A percentile compares a stretch with the other conserved stretches of the same genome.
Conservation (phyloP, 129 eudicot genomes). For the Calendula officinalis region DNA sequence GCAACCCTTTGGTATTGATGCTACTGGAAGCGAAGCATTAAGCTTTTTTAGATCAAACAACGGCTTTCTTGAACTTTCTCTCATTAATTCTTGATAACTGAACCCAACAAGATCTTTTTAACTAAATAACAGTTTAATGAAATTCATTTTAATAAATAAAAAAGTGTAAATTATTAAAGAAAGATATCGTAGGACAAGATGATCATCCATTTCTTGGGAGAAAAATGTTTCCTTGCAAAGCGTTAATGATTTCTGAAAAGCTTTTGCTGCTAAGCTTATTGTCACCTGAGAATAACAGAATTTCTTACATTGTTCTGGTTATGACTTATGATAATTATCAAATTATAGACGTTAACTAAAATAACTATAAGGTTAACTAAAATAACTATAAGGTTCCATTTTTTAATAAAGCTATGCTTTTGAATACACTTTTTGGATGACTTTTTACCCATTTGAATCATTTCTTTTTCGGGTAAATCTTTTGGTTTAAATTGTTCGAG, state of each 20-base stretch:
- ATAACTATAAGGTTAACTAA: not conserved
- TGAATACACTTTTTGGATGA: not conserved
- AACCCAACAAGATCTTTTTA: conserved; percentile 1
- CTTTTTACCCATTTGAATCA: not conserved
- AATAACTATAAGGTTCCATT: not conserved
- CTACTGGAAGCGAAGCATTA: conserved; percentile 86
- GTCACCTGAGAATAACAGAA: conserved; percentile 58
- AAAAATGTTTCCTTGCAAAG: conserved; percentile 91
- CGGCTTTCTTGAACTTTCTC: conserved; percentile 85
- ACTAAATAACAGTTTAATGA: not conserved
- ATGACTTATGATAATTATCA: not conserved
- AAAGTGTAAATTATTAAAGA: conserved; percentile 7
- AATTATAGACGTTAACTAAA: not conserved
- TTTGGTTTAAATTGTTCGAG: no score
- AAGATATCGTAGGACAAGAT: conserved; percentile 63
- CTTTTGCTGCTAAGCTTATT: conserved; percentile 92
- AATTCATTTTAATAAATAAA: not conserved
- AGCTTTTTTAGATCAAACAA: conserved; percentile 90
- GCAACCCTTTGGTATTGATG: conserved; percentile 41
- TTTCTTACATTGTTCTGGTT: not conserved
- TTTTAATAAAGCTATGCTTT: not conserved
- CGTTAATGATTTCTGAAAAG: conserved; percentile 77
- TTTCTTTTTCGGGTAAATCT: not conserved
- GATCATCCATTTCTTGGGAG: conserved; percentile 72
- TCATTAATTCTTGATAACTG: conserved; percentile 88